These are phyloP conservation scores for Picochlorum sp. DNA, from an alignment of 139 green algal genomes.

Conservation along the genomic window DNA sequence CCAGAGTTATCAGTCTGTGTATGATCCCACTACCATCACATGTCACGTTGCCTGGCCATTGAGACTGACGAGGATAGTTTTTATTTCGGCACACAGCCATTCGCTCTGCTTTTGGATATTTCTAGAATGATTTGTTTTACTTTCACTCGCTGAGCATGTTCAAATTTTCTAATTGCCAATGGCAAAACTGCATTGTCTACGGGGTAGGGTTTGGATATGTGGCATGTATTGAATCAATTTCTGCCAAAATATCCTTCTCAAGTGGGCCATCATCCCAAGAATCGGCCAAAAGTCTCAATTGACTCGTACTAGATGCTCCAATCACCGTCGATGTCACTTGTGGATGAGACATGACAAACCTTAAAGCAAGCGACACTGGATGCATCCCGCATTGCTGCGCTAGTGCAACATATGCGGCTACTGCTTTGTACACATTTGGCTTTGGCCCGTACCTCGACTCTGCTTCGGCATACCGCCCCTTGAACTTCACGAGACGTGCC, in stretches of 20 bases:
- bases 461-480: constrained; percentile 66
- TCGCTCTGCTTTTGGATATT: too few species aligned
- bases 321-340: constrained; percentile 48
- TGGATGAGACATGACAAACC: constrained; percentile 48
- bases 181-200: constrained; percentile 1
- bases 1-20: too few species aligned
- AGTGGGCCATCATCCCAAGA: constrained; percentile 18
- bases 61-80: too few species aligned
- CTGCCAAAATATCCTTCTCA: constrained; percentile 2
- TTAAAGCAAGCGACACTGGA: constrained; percentile 54
- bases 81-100: too few species aligned
- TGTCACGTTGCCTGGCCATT: too few species aligned
- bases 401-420: constrained; percentile 49
- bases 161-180: not conserved
- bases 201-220: constrained; percentile 27
- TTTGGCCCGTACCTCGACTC: constrained; percentile 70
- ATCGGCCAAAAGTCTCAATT: constrained; percentile 52
- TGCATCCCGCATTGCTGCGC: constrained; percentile 46
- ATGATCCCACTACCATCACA: too few species aligned
- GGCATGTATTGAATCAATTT: constrained; percentile 19
- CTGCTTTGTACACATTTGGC: constrained; percentile 49
- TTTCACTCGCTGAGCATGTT: not conserved
- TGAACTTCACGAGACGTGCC: constrained; percentile 66
- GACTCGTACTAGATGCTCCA: constrained; percentile 41
- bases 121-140: too few species aligned